A percentile compares a stretch with the other conserved stretches of the same genome.
Evolutionary conservation across 352 stramenopile genomes (phyloP).

Genomic region (Stramenopiles sp.): DNA sequence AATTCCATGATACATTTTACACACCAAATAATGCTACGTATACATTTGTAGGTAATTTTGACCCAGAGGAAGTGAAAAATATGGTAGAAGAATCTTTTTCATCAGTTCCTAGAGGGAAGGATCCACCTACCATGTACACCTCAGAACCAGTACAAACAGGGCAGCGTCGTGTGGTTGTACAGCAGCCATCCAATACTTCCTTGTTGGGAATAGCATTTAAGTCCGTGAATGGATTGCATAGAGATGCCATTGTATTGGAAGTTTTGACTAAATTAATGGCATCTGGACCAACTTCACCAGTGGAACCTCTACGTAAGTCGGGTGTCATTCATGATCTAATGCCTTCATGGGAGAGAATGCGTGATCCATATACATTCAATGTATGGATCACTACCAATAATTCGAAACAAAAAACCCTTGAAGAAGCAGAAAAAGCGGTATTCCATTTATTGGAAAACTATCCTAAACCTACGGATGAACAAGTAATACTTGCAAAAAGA

Average conservation of each 20-base stretch:
- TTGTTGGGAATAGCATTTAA: neutral
- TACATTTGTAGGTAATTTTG: neutral
- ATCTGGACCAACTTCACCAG: neutral
- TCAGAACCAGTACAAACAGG: neutral
- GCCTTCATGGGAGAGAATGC: neutral
- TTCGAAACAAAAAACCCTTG: neutral
- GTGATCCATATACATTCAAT: neutral
- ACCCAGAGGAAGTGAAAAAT: neutral
- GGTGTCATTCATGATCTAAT: neutral
- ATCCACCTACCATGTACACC: neutral
- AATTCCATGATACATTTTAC: conserved; percentile 10
- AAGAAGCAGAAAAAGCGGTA: neutral
- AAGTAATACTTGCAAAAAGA: neutral
- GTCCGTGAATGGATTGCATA: neutral
- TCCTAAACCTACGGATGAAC: neutral
- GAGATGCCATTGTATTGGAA: neutral
- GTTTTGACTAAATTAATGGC: neutral
- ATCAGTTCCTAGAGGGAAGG: neutral
- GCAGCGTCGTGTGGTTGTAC: neutral
- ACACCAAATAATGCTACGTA: neutral
- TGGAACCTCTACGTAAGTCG: neutral
- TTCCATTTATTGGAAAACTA: neutral
- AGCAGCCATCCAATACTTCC: neutral
- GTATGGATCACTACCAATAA: neutral
- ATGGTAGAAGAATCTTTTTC: neutral